A percentile compares a stretch with the other conserved stretches of the same genome.
Evolutionary conservation across 257 asterid species (phyloP).

Genomic region (Buddleja alternifolia): DNA sequence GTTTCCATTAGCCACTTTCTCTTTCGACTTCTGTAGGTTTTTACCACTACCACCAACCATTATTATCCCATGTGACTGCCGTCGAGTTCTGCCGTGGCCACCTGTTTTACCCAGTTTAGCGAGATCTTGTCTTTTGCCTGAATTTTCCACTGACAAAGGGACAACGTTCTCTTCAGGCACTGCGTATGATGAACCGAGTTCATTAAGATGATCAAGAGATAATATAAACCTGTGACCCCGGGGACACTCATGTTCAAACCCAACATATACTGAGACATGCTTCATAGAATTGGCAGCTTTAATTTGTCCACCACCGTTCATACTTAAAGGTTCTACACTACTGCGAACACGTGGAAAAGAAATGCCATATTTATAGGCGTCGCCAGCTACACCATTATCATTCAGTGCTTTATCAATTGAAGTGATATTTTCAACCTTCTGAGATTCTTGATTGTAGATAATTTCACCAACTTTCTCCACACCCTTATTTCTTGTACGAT

Average conservation of each 20-base stretch:
- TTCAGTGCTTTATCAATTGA: conserved; percentile 35
- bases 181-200: conserved; percentile 66
- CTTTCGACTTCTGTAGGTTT: conserved; percentile 61
- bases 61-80: conserved; percentile 63
- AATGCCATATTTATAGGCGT: conserved; percentile 36
- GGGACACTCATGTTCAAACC: conserved; percentile 95
- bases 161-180: conserved; percentile 54
- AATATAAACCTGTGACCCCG: conserved; percentile 89
- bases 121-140: conserved; percentile 50
- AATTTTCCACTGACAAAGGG: conserved; percentile 43
- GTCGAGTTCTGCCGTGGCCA: conserved; percentile 59
- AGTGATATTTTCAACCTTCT: conserved; percentile 35
- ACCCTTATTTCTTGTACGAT: conserved; percentile 35
- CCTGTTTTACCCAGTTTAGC: conserved; percentile 56
- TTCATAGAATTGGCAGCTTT: conserved; percentile 43
- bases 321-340: conserved; percentile 42
- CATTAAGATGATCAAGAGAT: conserved; percentile 68
- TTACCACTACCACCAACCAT: conserved; percentile 45
- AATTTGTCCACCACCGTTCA: conserved; percentile 33
- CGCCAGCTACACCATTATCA: conserved; percentile 35
- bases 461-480: conserved; percentile 43
- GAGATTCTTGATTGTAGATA: conserved; percentile 45
- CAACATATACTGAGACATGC: conserved; percentile 58
- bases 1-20: conserved; percentile 51
- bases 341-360: conserved; percentile 50